These are phyloP conservation scores for Colletotrichum nymphaeae DNA, from an alignment of 2,329 filamentous ascomycete species.

Conservation along the genomic window DNA sequence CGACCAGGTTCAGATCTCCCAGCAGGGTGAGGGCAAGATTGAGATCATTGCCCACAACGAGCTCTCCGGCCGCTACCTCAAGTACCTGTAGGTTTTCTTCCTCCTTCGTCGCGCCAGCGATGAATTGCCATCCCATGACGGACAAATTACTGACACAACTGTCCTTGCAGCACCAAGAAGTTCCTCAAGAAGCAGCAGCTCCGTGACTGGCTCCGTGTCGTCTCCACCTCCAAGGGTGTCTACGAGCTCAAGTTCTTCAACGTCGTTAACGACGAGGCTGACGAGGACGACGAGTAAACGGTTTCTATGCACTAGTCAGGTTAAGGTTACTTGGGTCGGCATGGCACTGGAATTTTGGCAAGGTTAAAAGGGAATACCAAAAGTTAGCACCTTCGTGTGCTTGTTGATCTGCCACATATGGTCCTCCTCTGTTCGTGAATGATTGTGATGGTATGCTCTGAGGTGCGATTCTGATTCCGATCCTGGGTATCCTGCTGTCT, in stretches of 20 bases:
- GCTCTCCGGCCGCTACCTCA: constrained; percentile 98
- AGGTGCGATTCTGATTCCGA: constrained; percentile 27
- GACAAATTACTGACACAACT: constrained; percentile 6
- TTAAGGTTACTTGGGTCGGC: constrained; percentile 35
- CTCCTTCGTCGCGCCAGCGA: background rate
- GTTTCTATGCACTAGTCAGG: constrained; percentile 25
- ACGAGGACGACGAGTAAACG: constrained; percentile 96
- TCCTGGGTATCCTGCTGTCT: constrained; percentile 26
- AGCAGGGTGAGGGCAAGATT: constrained; percentile 96
- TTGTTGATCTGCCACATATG: constrained; percentile 35
- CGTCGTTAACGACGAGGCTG: constrained; percentile 97
- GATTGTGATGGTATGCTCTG: background rate
- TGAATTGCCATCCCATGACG: too few relatives aligned
- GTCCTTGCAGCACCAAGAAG: constrained; percentile 88
- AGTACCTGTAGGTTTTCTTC: constrained; percentile 86
- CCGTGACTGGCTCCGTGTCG: constrained; percentile 99
- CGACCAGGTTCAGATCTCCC: constrained; percentile 89
- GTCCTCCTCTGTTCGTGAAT: background rate
- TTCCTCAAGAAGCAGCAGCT: constrained; percentile 99
- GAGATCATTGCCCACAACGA: constrained; percentile 98
- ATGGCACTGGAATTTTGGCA: constrained; percentile 33
- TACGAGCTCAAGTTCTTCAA: constrained; percentile 99
- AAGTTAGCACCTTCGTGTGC: constrained; percentile 37
- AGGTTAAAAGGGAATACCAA: constrained; percentile 36
- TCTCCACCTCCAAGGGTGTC: constrained; percentile 96